Evolutionary conservation across 1,139 yeast genomes (phyloP).

Genomic region (Debaryomycetaceae sp.): DNA sequence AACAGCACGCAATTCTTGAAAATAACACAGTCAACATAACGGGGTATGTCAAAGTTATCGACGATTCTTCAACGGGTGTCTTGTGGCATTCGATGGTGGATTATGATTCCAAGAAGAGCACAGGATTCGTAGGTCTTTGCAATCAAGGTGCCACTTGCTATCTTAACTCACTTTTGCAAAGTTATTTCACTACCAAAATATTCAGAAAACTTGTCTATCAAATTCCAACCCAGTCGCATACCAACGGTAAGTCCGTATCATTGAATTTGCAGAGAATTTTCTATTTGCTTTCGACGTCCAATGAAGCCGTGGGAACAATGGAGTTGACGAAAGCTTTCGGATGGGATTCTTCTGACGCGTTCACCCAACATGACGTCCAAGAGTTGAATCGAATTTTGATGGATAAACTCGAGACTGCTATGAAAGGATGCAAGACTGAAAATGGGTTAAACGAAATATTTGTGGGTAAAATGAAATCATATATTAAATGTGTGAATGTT

Average conservation of each 20-base stretch:
- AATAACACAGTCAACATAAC: slow-evolving; percentile 66
- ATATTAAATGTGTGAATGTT: slow-evolving; percentile 89
- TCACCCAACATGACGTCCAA: slow-evolving; percentile 97
- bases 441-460: slow-evolving; percentile 76
- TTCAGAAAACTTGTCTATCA: slow-evolving; percentile 85
- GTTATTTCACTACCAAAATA: slow-evolving; percentile 78
- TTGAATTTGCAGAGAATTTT: slow-evolving; percentile 85
- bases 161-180: slow-evolving; percentile 84
- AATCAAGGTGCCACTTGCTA: slow-evolving; percentile 99
- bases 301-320: slow-evolving; percentile 74
- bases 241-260: slow-evolving; percentile 54
- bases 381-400: slow-evolving; percentile 91
- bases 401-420: slow-evolving; percentile 88
- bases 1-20: slow-evolving; percentile 38
- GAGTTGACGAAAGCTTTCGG: slow-evolving; percentile 92
- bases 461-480: slow-evolving; percentile 96
- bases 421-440: slow-evolving; percentile 88
- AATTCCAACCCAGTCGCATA: slow-evolving; percentile 67
- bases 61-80: slow-evolving; percentile 87
- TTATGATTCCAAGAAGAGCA: slow-evolving; percentile 81
- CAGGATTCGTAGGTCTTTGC: slow-evolving; percentile 90
- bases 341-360: slow-evolving; percentile 95
- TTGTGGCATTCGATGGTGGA: slow-evolving; percentile 85
- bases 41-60: slow-evolving; percentile 70
- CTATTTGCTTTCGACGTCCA: slow-evolving; percentile 69